Evolutionary conservation across 208 protist species (phyloP), one percentile per base, ranked within the genome.

Genomic region (Leishmania guyanensis): DNA sequence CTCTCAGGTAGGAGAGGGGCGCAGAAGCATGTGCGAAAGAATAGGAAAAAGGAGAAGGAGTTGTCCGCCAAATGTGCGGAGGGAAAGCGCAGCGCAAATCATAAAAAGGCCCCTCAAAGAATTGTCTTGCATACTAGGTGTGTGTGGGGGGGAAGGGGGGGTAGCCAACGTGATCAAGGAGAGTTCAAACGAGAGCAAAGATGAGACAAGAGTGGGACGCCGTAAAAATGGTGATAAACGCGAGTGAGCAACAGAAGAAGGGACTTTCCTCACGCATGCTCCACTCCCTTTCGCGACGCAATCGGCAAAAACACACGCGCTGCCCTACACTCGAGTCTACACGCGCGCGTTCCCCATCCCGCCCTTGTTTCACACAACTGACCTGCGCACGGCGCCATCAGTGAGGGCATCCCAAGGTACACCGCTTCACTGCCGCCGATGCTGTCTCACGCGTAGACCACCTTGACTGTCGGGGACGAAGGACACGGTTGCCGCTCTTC

Each of bases 1-100:
- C 29, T 46, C n/a, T 43, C 53, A 33, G 29, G 72, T 39, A 29
- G n/a, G 22, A 58, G 16, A 17, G 72, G 48, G 26, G 43, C 39
- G 26, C 69, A 53, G 43, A 3, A 17, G 69, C 69, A 62, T 75
- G 33, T 54, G 65, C 33, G 65, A 82, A 75, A 81, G 51, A 60
- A 75, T 77, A 72, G 9, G 77, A 50, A 50, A 78, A 36, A 66
- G 50, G 86, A 85, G 80, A 75, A 86, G 53, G 20, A 51, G 46
- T 51, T 20, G 48, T n/a, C 6, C 20, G 64, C 6, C 66, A 36
- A 54, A 51, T 29, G 46, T 29, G 46, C 12, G 46, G 69, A 48
- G 39, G 66, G 33, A 26, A 51, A 33, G 69, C n/a, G 20, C 66
- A 43, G 46, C n/a, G 43, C n/a, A 20, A 9, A 9, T 16, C 62